A percentile compares a stretch with the other conserved stretches of the same genome.
phyloP scores from a whole-genome alignment of 2,329 filamentous ascomycete genomes.

The Talaromyces verruculosus region DNA sequence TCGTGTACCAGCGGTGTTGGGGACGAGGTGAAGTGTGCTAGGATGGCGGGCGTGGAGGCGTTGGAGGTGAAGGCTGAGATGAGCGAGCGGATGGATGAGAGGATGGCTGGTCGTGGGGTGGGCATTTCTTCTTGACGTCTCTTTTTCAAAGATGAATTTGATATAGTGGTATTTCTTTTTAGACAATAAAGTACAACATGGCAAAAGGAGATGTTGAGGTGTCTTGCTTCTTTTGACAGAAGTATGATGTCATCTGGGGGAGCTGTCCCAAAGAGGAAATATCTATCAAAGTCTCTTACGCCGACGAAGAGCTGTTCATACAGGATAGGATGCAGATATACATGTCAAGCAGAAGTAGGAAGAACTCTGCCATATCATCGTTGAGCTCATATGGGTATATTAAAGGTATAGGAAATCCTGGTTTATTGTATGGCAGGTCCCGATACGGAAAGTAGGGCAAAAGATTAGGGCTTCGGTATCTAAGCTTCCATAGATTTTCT shows the following conservation, averaged over 20 bases:
- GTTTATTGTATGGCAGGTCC: not conserved
- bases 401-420: not conserved
- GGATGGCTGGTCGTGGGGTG: conserved; percentile 25
- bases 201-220: not conserved
- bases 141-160: too few species aligned
- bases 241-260: conserved; percentile 8
- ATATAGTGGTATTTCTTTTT: not conserved
- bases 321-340: too few species aligned
- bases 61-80: conserved; percentile 34
- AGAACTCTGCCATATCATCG: not conserved
- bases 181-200: too few species aligned
- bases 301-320: not conserved
- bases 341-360: not conserved
- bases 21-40: conserved; percentile 37
- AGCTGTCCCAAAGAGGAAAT: conserved; percentile 9
- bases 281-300: not conserved
- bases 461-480: not conserved
- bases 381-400: not conserved
- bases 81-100: conserved; percentile 31
- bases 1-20: conserved; percentile 36
- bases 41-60: conserved; percentile 26
- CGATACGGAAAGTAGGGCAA: not conserved
- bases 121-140: conserved; percentile 1
- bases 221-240: not conserved
- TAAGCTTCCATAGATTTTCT: not conserved